Evolutionary conservation across 2,329 filamentous ascomycete species (phyloP).

Genomic region (Colletotrichum sp.): DNA sequence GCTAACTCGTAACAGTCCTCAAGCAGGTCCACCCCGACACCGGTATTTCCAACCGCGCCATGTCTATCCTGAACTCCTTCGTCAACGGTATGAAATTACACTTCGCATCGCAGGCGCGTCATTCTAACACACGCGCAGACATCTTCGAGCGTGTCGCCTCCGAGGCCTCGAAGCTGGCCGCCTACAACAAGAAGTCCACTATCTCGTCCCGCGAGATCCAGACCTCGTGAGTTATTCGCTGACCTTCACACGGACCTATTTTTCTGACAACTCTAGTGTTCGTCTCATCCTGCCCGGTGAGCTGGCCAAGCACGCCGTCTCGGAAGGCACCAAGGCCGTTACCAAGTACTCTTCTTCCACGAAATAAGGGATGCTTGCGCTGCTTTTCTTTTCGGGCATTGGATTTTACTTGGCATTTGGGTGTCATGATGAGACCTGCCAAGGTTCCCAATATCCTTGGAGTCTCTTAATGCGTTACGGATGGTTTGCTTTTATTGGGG

Average conservation of each 20-base stretch:
- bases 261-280: conserved; percentile 69
- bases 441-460: conserved; percentile 49
- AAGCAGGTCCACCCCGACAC: conserved; percentile 99
- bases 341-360: conserved; percentile 99
- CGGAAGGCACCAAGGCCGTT: conserved; percentile 99
- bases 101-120: not conserved
- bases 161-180: conserved; percentile 97
- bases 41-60: conserved; percentile 99
- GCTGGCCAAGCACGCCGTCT: conserved; percentile 99
- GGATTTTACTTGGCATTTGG: conserved; percentile 61
- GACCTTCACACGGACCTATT: not conserved
- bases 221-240: conserved; percentile 71
- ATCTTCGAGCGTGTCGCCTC: conserved; percentile 99
- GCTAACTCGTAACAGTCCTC: conserved; percentile 70
- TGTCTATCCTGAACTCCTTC: conserved; percentile 99
- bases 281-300: conserved; percentile 97
- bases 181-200: conserved; percentile 99
- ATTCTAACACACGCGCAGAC: conserved; percentile 58
- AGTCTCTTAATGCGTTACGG: conserved; percentile 77
- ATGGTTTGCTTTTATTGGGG: conserved; percentile 70
- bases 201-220: conserved; percentile 99
- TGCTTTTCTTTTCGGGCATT: conserved; percentile 67
- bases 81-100: conserved; percentile 76
- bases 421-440: conserved; percentile 63
- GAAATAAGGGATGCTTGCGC: conserved; percentile 75